These are phyloP conservation scores for Phoma sp. DNA, from an alignment of 2,329 filamentous ascomycete genomes.

Conservation along the genomic window DNA sequence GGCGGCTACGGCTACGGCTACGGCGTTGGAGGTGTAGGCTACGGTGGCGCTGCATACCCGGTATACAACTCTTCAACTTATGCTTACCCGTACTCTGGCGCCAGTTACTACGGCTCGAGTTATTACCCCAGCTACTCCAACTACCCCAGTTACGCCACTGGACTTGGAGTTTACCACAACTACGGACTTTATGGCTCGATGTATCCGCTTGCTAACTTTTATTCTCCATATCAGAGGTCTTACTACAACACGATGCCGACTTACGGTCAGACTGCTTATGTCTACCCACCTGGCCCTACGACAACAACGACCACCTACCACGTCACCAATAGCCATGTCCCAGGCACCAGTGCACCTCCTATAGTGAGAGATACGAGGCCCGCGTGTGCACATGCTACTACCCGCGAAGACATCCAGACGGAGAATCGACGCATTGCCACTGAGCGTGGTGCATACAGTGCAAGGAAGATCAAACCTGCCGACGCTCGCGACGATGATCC, in stretches of 20 bases:
- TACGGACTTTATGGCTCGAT: conserved; percentile 34
- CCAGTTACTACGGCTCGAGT: conserved; percentile 19
- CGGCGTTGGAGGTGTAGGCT: conserved; percentile 20
- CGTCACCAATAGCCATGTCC: conserved; percentile 32
- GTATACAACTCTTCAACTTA: conserved; percentile 35
- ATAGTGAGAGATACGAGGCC: conserved; percentile 21
- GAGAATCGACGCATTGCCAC: conserved; percentile 42
- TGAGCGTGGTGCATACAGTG: conserved; percentile 41
- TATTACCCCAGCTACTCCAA: conserved; percentile 22
- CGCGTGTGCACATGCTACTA: conserved; percentile 21
- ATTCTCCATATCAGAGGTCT: conserved; percentile 41
- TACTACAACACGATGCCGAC: conserved; percentile 35
- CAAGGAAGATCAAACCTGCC: conserved; percentile 41
- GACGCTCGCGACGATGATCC: conserved; percentile 43
- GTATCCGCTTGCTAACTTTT: conserved; percentile 48
- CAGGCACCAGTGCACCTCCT: conserved; percentile 8
- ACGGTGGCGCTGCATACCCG: conserved; percentile 18
- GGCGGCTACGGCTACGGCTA: conserved; percentile 23
- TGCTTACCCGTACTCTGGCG: conserved; percentile 25
- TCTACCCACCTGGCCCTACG: conserved; percentile 33
- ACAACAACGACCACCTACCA: conserved; percentile 34
- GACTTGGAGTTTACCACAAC: conserved; percentile 34
- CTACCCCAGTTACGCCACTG: no score
- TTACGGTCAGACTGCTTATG: conserved; percentile 33
- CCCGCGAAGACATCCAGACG: conserved; percentile 39